Base-by-base conservation (phyloP, 2,329 filamentous ascomycete genomes). In the Blastomyces parvus region DNA sequence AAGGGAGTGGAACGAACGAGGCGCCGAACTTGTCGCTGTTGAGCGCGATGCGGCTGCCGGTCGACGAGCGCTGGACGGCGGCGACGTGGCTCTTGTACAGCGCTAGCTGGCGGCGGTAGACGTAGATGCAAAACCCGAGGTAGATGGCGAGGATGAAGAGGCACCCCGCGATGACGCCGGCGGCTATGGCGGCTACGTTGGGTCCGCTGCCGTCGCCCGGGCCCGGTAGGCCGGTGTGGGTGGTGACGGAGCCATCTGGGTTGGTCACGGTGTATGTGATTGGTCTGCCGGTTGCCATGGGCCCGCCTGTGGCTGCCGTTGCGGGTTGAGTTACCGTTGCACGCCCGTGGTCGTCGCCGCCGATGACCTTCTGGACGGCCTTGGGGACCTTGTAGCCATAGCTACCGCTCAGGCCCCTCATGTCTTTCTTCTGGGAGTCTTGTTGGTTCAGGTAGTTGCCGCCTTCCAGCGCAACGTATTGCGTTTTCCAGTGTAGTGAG, bases 101-200 rank as follows among this genome's bases (percentile, higher is more conserved):
- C 38, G 78, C 74, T 19, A 91, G 82, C 72, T 89, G 88, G 59
- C 86, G 86, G 36, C 87, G 82, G 78, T 91, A 91, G 8, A 91
- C 77, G 84, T 86, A 90, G 63, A 90, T 88, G 70, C 85, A 88
- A 79, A 90, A 90, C 64, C 87, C 88, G 33, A 90, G 84, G 74
- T 90, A 90, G 44, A 86, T 83, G 59, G 89, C 86, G 64, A 86
- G 81, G 62, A 88, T 68, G 58, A 84, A 84, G 4, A 88, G 80
- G 3, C 87, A 70, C n/a, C 86, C 87, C 0, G 88, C 88, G 40
- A 91, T 77, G 25, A 87, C 79, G 19, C 82, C 82, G 0, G 82
- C 82, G 13, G 83, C 76, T 60, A 85, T 85, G 62, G 83, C 82
- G 59, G 77, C 83, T 60, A 84, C 70, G 64, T 83, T 82, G 13